These are phyloP conservation scores for Micractinium sp. DNA, from an alignment of 139 green algal genomes.

Conservation along the genomic window DNA sequence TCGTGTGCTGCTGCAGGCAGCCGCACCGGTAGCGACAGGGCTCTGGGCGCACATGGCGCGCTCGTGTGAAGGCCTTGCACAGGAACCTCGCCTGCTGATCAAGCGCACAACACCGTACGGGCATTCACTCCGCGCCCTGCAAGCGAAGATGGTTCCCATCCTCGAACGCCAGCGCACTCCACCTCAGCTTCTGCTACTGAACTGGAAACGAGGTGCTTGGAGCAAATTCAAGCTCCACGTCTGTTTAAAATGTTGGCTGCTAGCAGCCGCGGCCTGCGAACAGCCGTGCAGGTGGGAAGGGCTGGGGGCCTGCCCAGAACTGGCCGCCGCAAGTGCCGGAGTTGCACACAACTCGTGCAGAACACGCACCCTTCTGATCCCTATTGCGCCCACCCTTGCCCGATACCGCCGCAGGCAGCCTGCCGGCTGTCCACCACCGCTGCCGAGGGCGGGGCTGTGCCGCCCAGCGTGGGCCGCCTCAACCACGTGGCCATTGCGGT, in stretches of 20 bases:
- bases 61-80: too few relatives aligned
- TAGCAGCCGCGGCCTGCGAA: not conserved
- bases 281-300: not conserved
- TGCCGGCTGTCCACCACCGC: not conserved
- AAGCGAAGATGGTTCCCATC: too few relatives aligned
- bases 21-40: not conserved
- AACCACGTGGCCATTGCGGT: conserved; percentile 79
- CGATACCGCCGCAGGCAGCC: not conserved
- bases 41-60: not conserved
- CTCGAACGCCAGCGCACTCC: too few relatives aligned
- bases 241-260: not conserved
- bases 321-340: too few relatives aligned
- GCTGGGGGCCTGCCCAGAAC: not conserved
- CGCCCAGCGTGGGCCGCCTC: conserved; percentile 43
- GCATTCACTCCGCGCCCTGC: too few relatives aligned
- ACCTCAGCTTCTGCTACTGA: too few relatives aligned
- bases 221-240: too few relatives aligned
- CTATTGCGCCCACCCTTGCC: not conserved
- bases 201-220: too few relatives aligned
- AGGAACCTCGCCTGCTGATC: too few relatives aligned
- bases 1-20: not conserved
- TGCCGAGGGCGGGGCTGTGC: not conserved
- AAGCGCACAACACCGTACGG: too few relatives aligned
- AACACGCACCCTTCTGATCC: not conserved
- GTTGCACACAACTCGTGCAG: too few relatives aligned